Evolutionary conservation across 2,329 filamentous ascomycete species (phyloP), one percentile per base, ranked within the genome.

Genomic region (Fusarium sp.): DNA sequence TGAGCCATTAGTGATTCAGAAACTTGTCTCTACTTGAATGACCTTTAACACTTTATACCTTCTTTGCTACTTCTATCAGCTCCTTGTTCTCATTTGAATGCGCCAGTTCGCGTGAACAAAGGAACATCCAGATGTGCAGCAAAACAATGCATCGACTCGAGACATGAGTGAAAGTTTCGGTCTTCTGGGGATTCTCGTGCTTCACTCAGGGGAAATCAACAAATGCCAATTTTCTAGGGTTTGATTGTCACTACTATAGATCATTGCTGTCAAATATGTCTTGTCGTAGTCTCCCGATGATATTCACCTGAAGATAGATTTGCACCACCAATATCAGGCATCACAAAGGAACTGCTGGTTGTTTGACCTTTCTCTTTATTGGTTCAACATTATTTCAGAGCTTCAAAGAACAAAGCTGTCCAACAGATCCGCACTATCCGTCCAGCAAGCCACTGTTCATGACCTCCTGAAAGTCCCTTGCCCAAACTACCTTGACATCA

Each of bases 381-480:
- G 6, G 4, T 11, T 13, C 7, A 57, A 22, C 14, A 18, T 18
- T n/a, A 37, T 37, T 11, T n/a, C 20, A 24, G 5, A 24, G 22
- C 29, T 22, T 38, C 18, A 56, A 47, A 14, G 34, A 35, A 13
- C 24, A 35, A 24, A 50, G 1, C 18, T n/a, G 40, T 20, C 8
- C 45, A 40, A 27, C 24, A 14, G 9, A 27, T 6, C 47, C 20
- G 60, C 29, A 10, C 40, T 68, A 72, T 18, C 64, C 65, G 14
- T 52, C 52, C 24, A 84, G 62, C 9, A 81, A 56, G 14, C 74
- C 73, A 50, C 78, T 82, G 13, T 79, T 69, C 40, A 85, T 58
- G 34, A 88, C 80, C 70, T 88, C 85, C 1, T 73, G 67, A 72
- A 87, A 87, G 74, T 86, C 78, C 29, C 80, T 81, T 9, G 85